Base-by-base conservation (phyloP, 495 filamentous ascomycete genomes). In the Daldinia caldariorum region DNA sequence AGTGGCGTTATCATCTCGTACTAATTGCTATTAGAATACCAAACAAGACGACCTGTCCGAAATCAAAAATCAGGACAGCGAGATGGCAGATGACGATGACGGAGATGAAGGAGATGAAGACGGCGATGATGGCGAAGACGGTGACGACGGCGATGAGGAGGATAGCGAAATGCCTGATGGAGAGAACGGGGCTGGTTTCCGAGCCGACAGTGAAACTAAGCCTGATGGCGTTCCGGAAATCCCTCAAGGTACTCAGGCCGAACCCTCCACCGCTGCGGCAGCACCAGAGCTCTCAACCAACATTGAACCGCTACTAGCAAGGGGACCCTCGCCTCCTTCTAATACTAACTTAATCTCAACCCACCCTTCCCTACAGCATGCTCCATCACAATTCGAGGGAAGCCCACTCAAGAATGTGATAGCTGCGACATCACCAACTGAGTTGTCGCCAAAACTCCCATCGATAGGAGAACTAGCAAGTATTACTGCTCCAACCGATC, bases 21-120 rank as follows among this genome's bases (percentile, higher is more conserved):
- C 81, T 83, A 41, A 81, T 66, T 9, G 70, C 79, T 72, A 57
- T 74, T 78, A 69, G 82, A 77, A 58, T 74, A 79, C 51, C 80
- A 84, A 72, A 66, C 76, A 63, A 43, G 79, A 76, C 74, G 83
- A 77, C 78, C 86, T 74, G 34, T 79, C 79, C 13, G 72, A 77
- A 57, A 70, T 72, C 59, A 64, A 78, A 56, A 77, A 80, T 62
- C 74, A 81, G 66, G 77, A 84, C 55, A 76, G 77, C 62, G 78
- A 82, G 55, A 82, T 86, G 82, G 74, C 86, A 0, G 89, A 90
- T 3, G 80, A 78, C 14, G 82, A 81, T 13, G 81, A 79, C 0
- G 76, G 74, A 16, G 78, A 77, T 4, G 80, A 79, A 26, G 79
- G 76, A 1, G 79, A 81, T 34, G 79, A 77, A n/a, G 81, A 82